Conservation (phyloP, 1,139 yeast species). For the Pichia sp. region DNA sequence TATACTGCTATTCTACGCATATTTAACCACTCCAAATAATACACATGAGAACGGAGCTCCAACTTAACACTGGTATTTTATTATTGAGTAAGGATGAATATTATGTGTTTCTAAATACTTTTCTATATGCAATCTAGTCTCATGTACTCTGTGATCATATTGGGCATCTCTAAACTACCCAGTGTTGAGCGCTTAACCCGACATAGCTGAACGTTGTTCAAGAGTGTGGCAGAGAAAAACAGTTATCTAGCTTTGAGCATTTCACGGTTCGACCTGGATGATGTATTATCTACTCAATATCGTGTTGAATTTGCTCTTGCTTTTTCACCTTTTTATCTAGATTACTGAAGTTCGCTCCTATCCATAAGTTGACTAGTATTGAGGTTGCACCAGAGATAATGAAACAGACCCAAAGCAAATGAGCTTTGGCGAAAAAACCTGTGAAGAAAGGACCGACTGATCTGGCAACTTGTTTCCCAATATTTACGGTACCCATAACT, state of each 20-base stretch:
- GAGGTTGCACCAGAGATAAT: conserved; percentile 57
- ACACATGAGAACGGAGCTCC: too few species aligned
- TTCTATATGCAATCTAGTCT: too few species aligned
- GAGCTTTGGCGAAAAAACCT: conserved; percentile 60
- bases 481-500: conserved; percentile 81
- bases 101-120: too few species aligned
- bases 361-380: conserved; percentile 41
- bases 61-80: too few species aligned
- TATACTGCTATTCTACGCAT: too few species aligned
- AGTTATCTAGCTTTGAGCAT: not conserved
- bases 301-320: conserved; percentile 30
- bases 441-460: conserved; percentile 78
- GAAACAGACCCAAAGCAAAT: conserved; percentile 55
- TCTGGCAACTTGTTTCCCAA: conserved; percentile 80
- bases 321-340: conserved; percentile 38
- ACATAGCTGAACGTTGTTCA: too few species aligned
- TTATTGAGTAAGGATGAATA: too few species aligned
- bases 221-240: too few species aligned
- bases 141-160: too few species aligned
- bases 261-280: not conserved
- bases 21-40: too few species aligned
- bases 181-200: too few species aligned
- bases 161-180: too few species aligned
- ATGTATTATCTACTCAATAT: not conserved
- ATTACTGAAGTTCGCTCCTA: conserved; percentile 40